phyloP scores from a whole-genome alignment of 1,139 yeast species.

The Tardiomyces blankii region DNA sequence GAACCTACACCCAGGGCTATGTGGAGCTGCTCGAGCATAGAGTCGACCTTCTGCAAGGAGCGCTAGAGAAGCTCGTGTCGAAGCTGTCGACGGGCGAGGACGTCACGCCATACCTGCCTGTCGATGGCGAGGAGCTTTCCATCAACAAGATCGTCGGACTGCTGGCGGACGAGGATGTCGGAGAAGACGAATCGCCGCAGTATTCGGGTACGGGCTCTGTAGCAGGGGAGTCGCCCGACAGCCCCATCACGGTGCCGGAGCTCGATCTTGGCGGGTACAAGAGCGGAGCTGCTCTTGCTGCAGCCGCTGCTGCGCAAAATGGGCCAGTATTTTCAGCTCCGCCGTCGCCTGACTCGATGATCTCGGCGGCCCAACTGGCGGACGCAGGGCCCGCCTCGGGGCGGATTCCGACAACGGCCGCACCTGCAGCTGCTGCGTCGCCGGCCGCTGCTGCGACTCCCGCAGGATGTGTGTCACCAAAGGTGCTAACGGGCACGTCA shows the following conservation, averaged over 20 bases:
- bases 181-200: slow-evolving; percentile 2
- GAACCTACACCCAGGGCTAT: slow-evolving; percentile 51
- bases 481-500: slow-evolving; percentile 5
- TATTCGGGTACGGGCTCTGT: not conserved
- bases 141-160: slow-evolving; percentile 1
- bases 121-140: slow-evolving; percentile 7
- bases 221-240: not conserved
- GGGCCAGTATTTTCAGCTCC: not conserved
- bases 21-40: slow-evolving; percentile 64
- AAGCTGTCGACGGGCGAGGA: slow-evolving; percentile 25
- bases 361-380: not conserved
- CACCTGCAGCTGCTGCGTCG: not conserved
- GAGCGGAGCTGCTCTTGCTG: slow-evolving; percentile 14
- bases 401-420: slow-evolving; percentile 5
- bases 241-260: slow-evolving; percentile 1
- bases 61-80: slow-evolving; percentile 34
- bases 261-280: slow-evolving; percentile 12
- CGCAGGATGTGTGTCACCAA: slow-evolving; percentile 7
- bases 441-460: not conserved
- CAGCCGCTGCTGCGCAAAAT: slow-evolving; percentile 9
- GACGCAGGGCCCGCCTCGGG: slow-evolving; percentile 5
- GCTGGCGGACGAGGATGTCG: slow-evolving; percentile 1
- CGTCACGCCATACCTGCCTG: slow-evolving; percentile 14
- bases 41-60: slow-evolving; percentile 47
- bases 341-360: not conserved